Percentiles rank a stretch among this genome's conserved stretches.
Conservation (phyloP, 129 eudicot genomes). For the Tagetes patula region DNA sequence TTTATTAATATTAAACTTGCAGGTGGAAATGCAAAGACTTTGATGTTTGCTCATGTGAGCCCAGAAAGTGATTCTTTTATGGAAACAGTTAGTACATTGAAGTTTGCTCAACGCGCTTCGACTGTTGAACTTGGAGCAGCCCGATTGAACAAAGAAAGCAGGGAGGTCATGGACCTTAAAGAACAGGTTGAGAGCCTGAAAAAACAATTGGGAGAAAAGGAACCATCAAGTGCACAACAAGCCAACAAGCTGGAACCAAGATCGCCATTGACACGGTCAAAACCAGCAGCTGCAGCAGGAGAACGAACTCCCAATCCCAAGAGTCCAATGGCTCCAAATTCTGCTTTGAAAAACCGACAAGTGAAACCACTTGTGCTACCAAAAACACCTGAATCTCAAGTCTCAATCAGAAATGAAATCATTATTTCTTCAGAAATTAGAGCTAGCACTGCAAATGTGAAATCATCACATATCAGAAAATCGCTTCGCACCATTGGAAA, state of each 20-base stretch:
- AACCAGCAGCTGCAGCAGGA: background rate
- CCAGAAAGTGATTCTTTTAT: slow-evolving; percentile 77
- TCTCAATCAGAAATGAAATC: slow-evolving; percentile 18
- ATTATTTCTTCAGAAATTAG: slow-evolving; percentile 5
- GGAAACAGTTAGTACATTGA: slow-evolving; percentile 74
- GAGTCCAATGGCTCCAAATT: slow-evolving; percentile 6
- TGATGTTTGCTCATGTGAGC: slow-evolving; percentile 87
- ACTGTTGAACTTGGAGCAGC: slow-evolving; percentile 91
- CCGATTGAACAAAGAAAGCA: slow-evolving; percentile 65
- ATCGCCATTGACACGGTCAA: slow-evolving; percentile 6
- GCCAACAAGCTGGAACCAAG: slow-evolving; percentile 14
- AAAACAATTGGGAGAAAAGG: slow-evolving; percentile 52
- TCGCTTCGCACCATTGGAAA: slow-evolving; percentile 17
- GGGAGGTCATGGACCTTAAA: slow-evolving; percentile 71
- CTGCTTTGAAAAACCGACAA: slow-evolving; percentile 1
- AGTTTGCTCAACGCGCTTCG: slow-evolving; percentile 86
- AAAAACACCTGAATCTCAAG: slow-evolving; percentile 18
- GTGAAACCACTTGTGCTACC: slow-evolving; percentile 18
- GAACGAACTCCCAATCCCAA: slow-evolving; percentile 13
- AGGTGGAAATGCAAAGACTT: slow-evolving; percentile 87
- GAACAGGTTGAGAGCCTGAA: slow-evolving; percentile 78
- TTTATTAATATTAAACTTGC: slow-evolving; percentile 6
- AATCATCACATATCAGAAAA: slow-evolving; percentile 11
- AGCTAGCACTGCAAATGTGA: slow-evolving; percentile 15
- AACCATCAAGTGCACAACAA: slow-evolving; percentile 36